Base-by-base conservation (phyloP, 164 flowering plant species). In the Echeveria elegans region DNA sequence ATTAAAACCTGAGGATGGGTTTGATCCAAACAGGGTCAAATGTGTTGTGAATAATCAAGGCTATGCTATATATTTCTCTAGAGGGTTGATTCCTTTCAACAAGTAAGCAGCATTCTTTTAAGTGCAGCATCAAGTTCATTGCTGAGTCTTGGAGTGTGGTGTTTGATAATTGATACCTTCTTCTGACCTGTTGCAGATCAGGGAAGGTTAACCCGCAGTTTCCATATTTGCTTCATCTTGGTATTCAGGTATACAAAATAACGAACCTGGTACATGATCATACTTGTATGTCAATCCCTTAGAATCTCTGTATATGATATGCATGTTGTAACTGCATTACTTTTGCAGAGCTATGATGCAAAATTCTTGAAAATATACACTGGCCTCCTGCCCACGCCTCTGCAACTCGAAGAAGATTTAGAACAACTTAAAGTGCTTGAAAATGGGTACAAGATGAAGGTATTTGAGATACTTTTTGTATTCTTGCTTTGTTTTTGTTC, bases 401-500 rank as follows among this genome's bases (percentile, higher is more conserved):
- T 94, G 76, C 99, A 94, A 75, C 89, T 89, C 18, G 96, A 94
- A 80, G 99, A 91, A 83, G 97, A 94, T 77, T 77, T 94, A 36
- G 97, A 94, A 73, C 99, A 94, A 70, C 94, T 94, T 36, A 94
- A 94, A 81, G 99, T 89, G 70, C 92, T 94, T 71, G 99, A 94
- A 74, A 88, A 94, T 84, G 99, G 99, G 5, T 94, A 94, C 69
- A 94, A 86, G 73, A 88, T 92, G 96, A 91, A 92, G 97, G 99
- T 90, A 77, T 5, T 11, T 0, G 23, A 18, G 28, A 9, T 64
- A 63, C 23, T 67, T 24, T 1, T 26, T 30, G 21, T 14, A 28
- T 7, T 45, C 26, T 38, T 59, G 61, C 65, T 59, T 3, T 48
- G 30, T 31, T 15, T 36, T 21, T 37, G 41, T 21, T 32, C 65